Evolutionary conservation across 768 basidiomycete species (phyloP).

Genomic region (Pleurotus eryngii): DNA sequence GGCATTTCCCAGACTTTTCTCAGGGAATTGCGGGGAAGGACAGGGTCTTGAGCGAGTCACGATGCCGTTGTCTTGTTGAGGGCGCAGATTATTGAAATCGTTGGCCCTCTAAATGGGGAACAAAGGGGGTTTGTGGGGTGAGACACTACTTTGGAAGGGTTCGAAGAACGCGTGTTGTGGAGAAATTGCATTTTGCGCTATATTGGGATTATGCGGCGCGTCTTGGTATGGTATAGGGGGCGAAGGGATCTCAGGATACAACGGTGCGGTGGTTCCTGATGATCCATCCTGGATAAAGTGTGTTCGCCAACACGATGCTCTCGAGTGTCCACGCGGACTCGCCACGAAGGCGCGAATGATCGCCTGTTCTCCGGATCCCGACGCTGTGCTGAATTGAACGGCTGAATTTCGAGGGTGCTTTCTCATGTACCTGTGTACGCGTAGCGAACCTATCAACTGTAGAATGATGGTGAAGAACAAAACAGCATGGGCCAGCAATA

Average conservation of each 20-base stretch:
- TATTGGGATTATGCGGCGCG: background rate
- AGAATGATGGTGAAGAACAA: background rate
- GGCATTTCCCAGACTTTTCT: background rate
- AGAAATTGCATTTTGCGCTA: background rate
- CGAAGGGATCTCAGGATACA: background rate
- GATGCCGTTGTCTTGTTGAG: background rate
- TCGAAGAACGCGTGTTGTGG: background rate
- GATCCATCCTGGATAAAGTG: no score
- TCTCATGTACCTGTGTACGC: background rate
- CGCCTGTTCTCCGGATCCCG: background rate
- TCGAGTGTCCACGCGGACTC: background rate
- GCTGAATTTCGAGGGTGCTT: background rate
- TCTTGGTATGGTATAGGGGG: no score
- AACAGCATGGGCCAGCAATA: background rate
- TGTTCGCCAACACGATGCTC: background rate
- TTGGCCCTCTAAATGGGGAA: background rate
- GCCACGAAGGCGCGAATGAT: background rate
- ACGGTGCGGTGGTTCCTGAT: background rate
- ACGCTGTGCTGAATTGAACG: background rate
- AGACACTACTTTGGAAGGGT: background rate
- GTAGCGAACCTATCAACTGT: background rate
- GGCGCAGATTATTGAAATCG: background rate
- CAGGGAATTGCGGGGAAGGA: background rate
- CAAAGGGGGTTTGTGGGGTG: background rate
- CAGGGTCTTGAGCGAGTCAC: background rate